Evolutionary conservation across 768 basidiomycete species (phyloP), one percentile per base, ranked within the genome.

Genomic region (Tylopilus rubrobrunneus): DNA sequence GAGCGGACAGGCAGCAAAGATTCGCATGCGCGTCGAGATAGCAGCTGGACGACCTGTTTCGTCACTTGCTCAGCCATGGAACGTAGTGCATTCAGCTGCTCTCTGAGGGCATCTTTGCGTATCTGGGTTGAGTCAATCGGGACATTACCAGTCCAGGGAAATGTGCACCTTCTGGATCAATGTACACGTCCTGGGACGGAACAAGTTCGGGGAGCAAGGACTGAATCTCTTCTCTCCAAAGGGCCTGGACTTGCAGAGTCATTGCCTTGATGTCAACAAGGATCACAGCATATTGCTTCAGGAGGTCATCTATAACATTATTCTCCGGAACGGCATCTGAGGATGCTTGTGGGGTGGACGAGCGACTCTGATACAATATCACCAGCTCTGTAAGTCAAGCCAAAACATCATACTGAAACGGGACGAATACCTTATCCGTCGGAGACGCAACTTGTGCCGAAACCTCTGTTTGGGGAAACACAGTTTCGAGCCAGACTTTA

Each of bases 11-110:
- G 84, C 29, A 86, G 80, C 42, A 98, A 79, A 8, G 86, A 83
- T 58, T 97, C 95, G 56, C 84, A 87, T 59, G 89, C 92, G n/a
- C 92, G 83, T 55, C 82, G 80, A 17, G 82, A 82, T 27, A 98
- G 74, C 49, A 96, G 85, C 11, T 74, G 64, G 25, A 88, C 68
- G 51, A 96, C 81, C 50, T 89, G 86, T 27, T 66, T 75, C 6
- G 84, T 80, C 53, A 89, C 69, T 3, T 81, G 74, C 14, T 79
- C 74, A n/a, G 84, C 73, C n/a, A 85, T 66, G 3, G 76, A 67
- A 1, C 73, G 73, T 6, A 92, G 57, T 7, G 63, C 59, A 9
- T 76, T 65, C 5, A 94, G 69, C 0, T 81, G 73, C 27, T 79
- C 74, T 54, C 69, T 70, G 51, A 94, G 76, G 10, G 78, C 80